Evolutionary conservation across 1,139 yeast genomes (phyloP).

Genomic region (Kodamaea sp.): DNA sequence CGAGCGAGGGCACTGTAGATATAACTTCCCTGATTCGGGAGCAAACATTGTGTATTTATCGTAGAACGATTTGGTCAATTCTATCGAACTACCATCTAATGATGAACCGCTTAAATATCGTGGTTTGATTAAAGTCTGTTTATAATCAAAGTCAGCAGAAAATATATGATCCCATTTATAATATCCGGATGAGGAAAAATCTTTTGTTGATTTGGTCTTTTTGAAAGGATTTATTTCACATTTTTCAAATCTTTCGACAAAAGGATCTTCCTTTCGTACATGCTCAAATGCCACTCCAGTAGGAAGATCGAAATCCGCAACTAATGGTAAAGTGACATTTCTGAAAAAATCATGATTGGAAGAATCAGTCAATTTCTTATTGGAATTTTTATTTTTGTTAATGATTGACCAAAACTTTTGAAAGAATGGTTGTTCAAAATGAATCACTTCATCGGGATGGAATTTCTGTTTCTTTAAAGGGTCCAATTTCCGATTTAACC

Average conservation of each 20-base stretch:
- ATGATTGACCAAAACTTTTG: slow-evolving; percentile 9
- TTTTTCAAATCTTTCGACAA: slow-evolving; percentile 17
- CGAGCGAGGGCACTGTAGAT: slow-evolving; percentile 24
- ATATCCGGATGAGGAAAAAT: slow-evolving; percentile 28
- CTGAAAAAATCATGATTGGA: slow-evolving; percentile 12
- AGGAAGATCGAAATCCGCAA: slow-evolving; percentile 14
- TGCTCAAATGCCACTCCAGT: slow-evolving; percentile 9
- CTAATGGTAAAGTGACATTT: slow-evolving; percentile 18
- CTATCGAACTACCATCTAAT: slow-evolving; percentile 29
- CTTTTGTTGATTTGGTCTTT: slow-evolving; percentile 4
- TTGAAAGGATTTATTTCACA: slow-evolving; percentile 36
- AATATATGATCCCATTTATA: slow-evolving; percentile 39
- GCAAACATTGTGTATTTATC: slow-evolving; percentile 27
- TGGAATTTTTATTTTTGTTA: slow-evolving; percentile 5
- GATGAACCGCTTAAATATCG: slow-evolving; percentile 19
- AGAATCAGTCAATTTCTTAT: slow-evolving; percentile 4
- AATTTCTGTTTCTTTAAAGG: slow-evolving; percentile 6
- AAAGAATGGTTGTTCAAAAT: slow-evolving; percentile 10
- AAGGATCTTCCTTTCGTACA: slow-evolving; percentile 21
- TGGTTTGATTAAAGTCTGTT: slow-evolving; percentile 37
- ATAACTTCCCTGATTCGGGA: slow-evolving; percentile 6
- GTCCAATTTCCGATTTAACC: slow-evolving; percentile 45
- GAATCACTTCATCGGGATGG: slow-evolving; percentile 4
- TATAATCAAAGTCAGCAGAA: slow-evolving; percentile 35
- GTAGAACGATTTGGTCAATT: slow-evolving; percentile 28